Base-by-base conservation (phyloP, 305 asterid genomes). In the Plantago coronopus region DNA sequence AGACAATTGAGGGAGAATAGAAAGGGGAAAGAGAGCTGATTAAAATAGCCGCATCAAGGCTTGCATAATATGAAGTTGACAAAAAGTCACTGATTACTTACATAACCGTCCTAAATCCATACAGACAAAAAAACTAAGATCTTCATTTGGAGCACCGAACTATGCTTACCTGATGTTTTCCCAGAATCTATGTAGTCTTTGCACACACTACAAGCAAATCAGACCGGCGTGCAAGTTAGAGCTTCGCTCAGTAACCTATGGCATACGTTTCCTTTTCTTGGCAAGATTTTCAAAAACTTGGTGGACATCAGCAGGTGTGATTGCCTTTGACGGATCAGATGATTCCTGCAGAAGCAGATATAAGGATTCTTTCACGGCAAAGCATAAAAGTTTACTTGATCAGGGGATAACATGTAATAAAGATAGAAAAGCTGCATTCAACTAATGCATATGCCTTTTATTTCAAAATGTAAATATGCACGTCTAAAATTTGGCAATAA, bases 281-380 rank as follows among this genome's bases (percentile, higher is more conserved):
- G 91, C 83, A 65, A 93, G 96, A 75, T 93, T 93, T 67, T 93
- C 94, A 14, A 93, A 93, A 23, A 93, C 81, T 85, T 85, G 95
- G 66, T 85, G 90, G 64, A 93, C 69, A 74, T 93, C 97, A 43
- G 78, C 96, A 27, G 96, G 58, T 40, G 97, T 93, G 64, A 93
- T 69, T 11, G 97, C 49, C 81, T 89, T 93, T 1, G 97, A 83
- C 60, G 84, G 78, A 61, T 87, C 97, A 0, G 91, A 79, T n/a
- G 91, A 74, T 62, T 78, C 89, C 97, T 93, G 91, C 9, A 17
- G 57, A 55, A 45, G 18, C 51, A 63, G 70, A 19, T 20, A 13
- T 44, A 3, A 43, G 49, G 12, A 40, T 57, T 57, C 34, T 53
- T 25, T 53, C 42, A 6, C 15, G 25, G 34, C 34, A 27, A 8